phyloP scores from a whole-genome alignment of 2,329 filamentous ascomycete species.

The Fusarium anthophilum region DNA sequence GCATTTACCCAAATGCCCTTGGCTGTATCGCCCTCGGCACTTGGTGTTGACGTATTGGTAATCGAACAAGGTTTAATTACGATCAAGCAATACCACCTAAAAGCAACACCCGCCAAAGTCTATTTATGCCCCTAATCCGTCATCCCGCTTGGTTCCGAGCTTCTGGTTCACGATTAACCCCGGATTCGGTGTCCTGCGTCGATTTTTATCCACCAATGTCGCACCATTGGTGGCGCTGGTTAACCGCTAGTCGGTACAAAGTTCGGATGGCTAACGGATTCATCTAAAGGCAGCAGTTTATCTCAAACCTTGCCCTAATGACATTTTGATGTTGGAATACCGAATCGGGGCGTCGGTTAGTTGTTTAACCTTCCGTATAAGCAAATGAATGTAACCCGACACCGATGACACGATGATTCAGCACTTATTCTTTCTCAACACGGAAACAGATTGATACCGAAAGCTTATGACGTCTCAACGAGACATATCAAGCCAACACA shows the following conservation, averaged over 20 bases:
- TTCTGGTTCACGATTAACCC: not conserved
- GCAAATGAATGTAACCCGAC: not conserved
- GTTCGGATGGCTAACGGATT: not conserved
- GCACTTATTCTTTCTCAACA: accelerated
- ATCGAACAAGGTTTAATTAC: not conserved
- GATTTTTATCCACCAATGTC: not conserved
- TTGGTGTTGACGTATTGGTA: too few relatives aligned
- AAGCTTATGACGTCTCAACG: too few relatives aligned
- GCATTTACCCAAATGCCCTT: not conserved
- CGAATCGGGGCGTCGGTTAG: accelerated
- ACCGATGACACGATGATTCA: too few relatives aligned
- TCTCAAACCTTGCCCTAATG: not conserved
- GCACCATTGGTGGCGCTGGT: not conserved
- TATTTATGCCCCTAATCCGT: not conserved
- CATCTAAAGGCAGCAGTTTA: not conserved
- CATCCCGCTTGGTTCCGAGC: not conserved
- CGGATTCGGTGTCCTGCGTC: not conserved
- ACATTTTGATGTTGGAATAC: too few relatives aligned
- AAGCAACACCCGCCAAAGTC: not conserved
- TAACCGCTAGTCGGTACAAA: not conserved
- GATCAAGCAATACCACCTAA: not conserved
- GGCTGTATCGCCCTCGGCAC: not conserved
- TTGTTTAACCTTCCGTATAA: not conserved
- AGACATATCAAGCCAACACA: too few relatives aligned
- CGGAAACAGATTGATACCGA: too few relatives aligned